A percentile compares a stretch with the other conserved stretches of the same genome.
These are phyloP conservation scores for Chaetomium olivaceum DNA, from an alignment of 2,329 filamentous ascomycete species.

Conservation along the genomic window DNA sequence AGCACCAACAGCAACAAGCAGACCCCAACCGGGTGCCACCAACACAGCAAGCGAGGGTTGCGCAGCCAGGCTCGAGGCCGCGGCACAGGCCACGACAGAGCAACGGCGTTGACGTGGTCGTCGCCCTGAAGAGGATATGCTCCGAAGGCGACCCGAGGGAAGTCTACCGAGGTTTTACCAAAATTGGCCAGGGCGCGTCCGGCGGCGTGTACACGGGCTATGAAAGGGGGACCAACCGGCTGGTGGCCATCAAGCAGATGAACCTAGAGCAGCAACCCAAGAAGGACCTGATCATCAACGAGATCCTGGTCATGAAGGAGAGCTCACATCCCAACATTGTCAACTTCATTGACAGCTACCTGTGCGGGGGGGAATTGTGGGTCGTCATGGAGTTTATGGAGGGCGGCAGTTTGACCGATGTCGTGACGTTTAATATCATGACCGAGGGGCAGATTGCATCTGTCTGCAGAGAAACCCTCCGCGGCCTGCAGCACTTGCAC, in stretches of 20 bases:
- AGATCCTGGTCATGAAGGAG: slow-evolving; percentile 98
- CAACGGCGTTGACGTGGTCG: slow-evolving; percentile 77
- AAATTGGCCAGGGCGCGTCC: slow-evolving; percentile 96
- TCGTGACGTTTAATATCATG: slow-evolving; percentile 99
- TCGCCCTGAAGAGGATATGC: slow-evolving; percentile 84
- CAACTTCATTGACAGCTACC: slow-evolving; percentile 97
- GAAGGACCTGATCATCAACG: slow-evolving; percentile 98
- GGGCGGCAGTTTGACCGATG: slow-evolving; percentile 93
- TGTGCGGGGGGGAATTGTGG: slow-evolving; percentile 89
- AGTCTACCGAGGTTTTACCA: slow-evolving; percentile 83
- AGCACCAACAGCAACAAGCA: slow-evolving; percentile 36
- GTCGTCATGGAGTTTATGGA: slow-evolving; percentile 99
- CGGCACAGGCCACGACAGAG: slow-evolving; percentile 79
- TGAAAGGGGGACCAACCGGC: slow-evolving; percentile 77
- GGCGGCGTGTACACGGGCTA: slow-evolving; percentile 94
- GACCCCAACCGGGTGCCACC: slow-evolving; percentile 41
- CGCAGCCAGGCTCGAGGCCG: slow-evolving; percentile 60
- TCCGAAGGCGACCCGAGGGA: slow-evolving; percentile 85
- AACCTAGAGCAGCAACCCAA: slow-evolving; percentile 97
- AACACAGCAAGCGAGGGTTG: slow-evolving; percentile 38
- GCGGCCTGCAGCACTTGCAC: slow-evolving; percentile 90
- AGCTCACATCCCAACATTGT: slow-evolving; percentile 98
- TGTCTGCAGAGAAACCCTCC: slow-evolving; percentile 89
- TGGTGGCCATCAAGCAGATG: slow-evolving; percentile 99
- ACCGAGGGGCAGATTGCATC: slow-evolving; percentile 95